phyloP scores from a whole-genome alignment of 2,329 filamentous ascomycete genomes.

The Penicillium thymicola region DNA sequence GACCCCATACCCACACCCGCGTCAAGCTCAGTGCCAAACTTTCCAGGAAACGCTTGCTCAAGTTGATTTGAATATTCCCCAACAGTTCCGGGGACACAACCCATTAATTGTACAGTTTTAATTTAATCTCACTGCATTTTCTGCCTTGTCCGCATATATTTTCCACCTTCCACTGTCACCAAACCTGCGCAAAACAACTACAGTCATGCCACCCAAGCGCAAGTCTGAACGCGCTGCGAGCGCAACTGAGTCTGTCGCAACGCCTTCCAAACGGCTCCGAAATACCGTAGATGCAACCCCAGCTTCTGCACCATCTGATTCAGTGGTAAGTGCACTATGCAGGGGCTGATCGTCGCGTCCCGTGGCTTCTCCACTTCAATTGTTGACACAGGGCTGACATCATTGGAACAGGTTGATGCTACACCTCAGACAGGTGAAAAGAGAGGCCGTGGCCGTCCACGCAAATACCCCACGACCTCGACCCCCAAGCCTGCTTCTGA shows the following conservation, averaged over 20 bases:
- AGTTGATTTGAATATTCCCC: background rate
- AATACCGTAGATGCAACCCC: conserved; percentile 3
- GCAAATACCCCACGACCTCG: conserved; percentile 29
- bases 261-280: conserved; percentile 27
- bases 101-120: background rate
- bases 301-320: background rate
- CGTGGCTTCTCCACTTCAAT: conserved; percentile 6
- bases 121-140: background rate
- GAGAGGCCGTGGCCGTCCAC: conserved; percentile 34
- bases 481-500: conserved; percentile 23
- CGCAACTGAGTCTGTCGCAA: conserved; percentile 14
- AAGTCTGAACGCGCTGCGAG: conserved; percentile 24
- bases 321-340: conserved; percentile 16
- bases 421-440: conserved; percentile 29
- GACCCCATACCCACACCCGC: conserved; percentile 11
- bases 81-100: background rate
- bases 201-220: conserved; percentile 25
- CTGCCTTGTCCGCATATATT: background rate
- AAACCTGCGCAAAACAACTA: background rate
- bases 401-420: background rate
- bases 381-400: conserved; percentile 1
- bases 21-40: conserved; percentile 11
- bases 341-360: conserved; percentile 12
- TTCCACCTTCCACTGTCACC: background rate
- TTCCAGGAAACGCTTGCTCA: background rate